phyloP scores from a whole-genome alignment of 306 rosid species.

The Citrullus colocynthis region DNA sequence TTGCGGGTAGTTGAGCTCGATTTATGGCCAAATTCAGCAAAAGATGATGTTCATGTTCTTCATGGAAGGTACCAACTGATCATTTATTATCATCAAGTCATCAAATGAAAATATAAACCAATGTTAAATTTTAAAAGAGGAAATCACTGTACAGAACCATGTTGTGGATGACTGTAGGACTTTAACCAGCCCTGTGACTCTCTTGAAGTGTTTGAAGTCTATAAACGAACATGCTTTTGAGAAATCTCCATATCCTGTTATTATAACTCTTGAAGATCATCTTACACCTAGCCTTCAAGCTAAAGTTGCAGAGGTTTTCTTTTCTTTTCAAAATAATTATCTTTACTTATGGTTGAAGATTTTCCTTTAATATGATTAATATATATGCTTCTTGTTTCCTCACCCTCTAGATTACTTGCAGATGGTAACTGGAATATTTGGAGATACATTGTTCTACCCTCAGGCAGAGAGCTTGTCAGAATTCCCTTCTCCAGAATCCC shows the following conservation, averaged over 20 bases:
- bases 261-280: constrained; percentile 85
- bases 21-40: constrained; percentile 78
- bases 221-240: constrained; percentile 77
- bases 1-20: constrained; percentile 82
- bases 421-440: constrained; percentile 56
- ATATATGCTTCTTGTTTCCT: not conserved
- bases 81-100: not conserved
- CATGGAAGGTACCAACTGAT: constrained; percentile 69
- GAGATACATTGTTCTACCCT: constrained; percentile 64
- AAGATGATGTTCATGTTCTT: constrained; percentile 55
- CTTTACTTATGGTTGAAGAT: not conserved
- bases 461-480: constrained; percentile 33
- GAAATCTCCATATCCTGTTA: constrained; percentile 64
- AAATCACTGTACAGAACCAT: not conserved
- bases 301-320: constrained; percentile 65
- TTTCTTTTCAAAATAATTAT: not conserved
- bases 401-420: constrained; percentile 19
- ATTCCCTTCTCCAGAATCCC: constrained; percentile 75
- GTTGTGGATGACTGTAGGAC: constrained; percentile 43
- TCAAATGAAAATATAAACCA: not conserved
- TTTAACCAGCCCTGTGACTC: constrained; percentile 72
- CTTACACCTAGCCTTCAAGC: constrained; percentile 71
- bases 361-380: not conserved
- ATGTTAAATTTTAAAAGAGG: not conserved
- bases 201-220: constrained; percentile 66